Evolutionary conservation across 768 basidiomycete genomes (phyloP), one percentile per base, ranked within the genome.

Genomic region (Lactarius sanguifluus): DNA sequence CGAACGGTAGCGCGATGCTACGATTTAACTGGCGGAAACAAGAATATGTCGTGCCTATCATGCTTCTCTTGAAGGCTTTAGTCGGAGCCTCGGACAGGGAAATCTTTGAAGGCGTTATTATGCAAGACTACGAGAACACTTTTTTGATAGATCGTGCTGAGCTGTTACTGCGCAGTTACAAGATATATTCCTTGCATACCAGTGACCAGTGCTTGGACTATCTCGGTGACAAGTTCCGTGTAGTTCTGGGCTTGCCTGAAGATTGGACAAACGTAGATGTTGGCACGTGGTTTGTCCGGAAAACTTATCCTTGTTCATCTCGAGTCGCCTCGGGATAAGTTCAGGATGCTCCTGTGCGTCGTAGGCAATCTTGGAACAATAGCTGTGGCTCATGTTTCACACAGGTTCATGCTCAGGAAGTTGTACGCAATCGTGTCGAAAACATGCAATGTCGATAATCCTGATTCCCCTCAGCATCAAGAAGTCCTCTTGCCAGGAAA

Each of bases 401-500:
- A 25, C 72, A 98, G 96, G 43, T 98, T 95, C 80, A 98, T 98
- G 97, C 82, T 98, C 36, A 90, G 95, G 68, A 99, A 98, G 77
- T 81, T 99, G 15, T 98, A 93, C 72, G 85, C 93, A 1, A 80
- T 94, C 20, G 95, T 98, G 8, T 96, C 95, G 5, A 89, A 90
- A 52, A 86, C 89, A 52, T 97, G 93, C 71, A 91, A 91, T 71
- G 83, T 91, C 59, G 97, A 99, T 79, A 98, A 98, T 75, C 96
- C 97, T 5, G 97, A 99, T 82, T 98, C 96, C 1, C 95, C 97
- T 66, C 96, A 98, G 75, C 93, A 98, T 74, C 97, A 99, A 76
- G 97, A 99, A 74, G 94, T 96, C 57, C 83, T 99, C 15, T 86
- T 98, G 6, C 97, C 97, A 1, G 97, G 97, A 36, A 86, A 81